Evolutionary conservation across 2,329 filamentous ascomycete genomes (phyloP).

Genomic region (Trichoderma citrinoviride): DNA sequence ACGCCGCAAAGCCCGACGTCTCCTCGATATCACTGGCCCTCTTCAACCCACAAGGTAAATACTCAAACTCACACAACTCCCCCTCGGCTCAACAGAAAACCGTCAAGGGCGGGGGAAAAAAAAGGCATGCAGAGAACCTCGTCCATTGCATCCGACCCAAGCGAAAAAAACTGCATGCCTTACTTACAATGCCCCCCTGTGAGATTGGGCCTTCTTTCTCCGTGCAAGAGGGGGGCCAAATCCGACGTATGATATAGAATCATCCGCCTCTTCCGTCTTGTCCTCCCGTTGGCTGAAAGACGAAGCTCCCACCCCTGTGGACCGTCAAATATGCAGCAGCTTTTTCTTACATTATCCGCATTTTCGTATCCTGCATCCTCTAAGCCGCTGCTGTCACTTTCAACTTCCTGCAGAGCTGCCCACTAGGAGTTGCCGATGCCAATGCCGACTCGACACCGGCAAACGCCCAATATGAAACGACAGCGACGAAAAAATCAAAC

Average conservation of each 20-base stretch:
- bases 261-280: background rate
- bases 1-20: no score
- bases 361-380: conserved; percentile 4
- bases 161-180: no score
- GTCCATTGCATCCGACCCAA: no score
- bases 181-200: background rate
- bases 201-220: background rate
- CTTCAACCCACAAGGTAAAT: no score
- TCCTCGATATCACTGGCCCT: no score
- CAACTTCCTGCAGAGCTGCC: background rate
- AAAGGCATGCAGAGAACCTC: background rate
- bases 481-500: background rate
- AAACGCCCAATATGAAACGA: background rate
- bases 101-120: background rate
- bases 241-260: background rate
- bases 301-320: background rate
- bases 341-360: conserved; percentile 1
- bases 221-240: background rate
- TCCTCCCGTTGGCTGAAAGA: background rate
- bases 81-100: background rate
- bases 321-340: background rate
- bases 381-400: conserved; percentile 9
- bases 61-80: background rate
- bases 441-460: background rate
- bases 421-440: conserved; percentile 8